Evolutionary conservation across 2,329 filamentous ascomycete genomes (phyloP).

Genomic region (Hawksworthiomyces lignivorus): DNA sequence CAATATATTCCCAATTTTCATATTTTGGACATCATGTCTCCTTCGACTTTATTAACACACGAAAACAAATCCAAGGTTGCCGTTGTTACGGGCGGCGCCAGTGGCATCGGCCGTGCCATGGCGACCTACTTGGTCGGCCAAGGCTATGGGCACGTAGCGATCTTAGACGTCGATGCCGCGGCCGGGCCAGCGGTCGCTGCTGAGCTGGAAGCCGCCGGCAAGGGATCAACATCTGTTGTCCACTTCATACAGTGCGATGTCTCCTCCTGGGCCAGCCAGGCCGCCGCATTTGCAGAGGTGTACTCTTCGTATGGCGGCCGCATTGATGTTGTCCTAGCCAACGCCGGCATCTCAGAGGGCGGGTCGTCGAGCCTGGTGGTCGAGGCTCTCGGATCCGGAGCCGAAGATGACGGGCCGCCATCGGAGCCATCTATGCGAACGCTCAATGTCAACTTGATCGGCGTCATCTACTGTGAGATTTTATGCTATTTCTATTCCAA

Average conservation of each 20-base stretch:
- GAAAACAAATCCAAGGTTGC: too few relatives aligned
- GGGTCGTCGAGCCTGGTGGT: slow-evolving; percentile 22
- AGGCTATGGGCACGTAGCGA: slow-evolving; percentile 21
- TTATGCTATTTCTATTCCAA: background rate
- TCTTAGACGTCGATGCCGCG: slow-evolving; percentile 26
- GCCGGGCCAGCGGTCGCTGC: slow-evolving; percentile 19
- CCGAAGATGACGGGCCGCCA: slow-evolving; percentile 18
- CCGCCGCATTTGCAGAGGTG: slow-evolving; percentile 21
- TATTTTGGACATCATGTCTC: too few relatives aligned
- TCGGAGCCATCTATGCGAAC: slow-evolving; percentile 27
- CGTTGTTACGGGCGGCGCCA: slow-evolving; percentile 28
- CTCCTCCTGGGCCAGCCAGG: slow-evolving; percentile 27
- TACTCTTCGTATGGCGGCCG: slow-evolving; percentile 15
- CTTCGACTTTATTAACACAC: too few relatives aligned
- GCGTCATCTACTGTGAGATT: slow-evolving; percentile 38
- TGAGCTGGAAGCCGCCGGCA: slow-evolving; percentile 20
- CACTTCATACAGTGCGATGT: slow-evolving; percentile 29
- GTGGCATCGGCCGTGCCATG: slow-evolving; percentile 28
- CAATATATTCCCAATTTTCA: too few relatives aligned
- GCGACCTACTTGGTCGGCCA: slow-evolving; percentile 26
- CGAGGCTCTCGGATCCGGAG: slow-evolving; percentile 14
- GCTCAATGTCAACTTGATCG: slow-evolving; percentile 30
- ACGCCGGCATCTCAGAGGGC: slow-evolving; percentile 39
- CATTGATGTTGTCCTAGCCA: slow-evolving; percentile 41
- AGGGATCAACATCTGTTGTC: slow-evolving; percentile 15